These are phyloP conservation scores for Chlorella sp. DNA, from an alignment of 139 green algal genomes.

Conservation along the genomic window DNA sequence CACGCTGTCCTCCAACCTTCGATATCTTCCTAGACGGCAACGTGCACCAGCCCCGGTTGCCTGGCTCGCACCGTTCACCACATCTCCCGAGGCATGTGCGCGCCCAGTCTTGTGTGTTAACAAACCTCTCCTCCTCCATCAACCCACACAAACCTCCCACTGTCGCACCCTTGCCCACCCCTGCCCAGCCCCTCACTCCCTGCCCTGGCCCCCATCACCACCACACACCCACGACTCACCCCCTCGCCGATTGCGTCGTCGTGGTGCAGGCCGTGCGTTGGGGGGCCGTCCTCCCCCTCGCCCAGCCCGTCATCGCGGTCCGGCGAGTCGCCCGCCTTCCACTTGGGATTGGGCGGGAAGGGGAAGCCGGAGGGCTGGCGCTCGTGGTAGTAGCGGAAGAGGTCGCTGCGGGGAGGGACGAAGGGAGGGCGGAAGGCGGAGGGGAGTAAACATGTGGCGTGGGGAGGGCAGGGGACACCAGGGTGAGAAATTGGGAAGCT, in stretches of 20 bases:
- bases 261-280: conserved; percentile 65
- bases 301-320: conserved; percentile 41
- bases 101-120: background rate
- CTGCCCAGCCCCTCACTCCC: background rate
- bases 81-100: background rate
- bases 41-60: background rate
- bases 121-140: background rate
- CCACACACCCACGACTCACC: conserved; percentile 36
- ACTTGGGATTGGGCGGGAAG: conserved; percentile 66
- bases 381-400: conserved; percentile 92
- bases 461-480: too few relatives aligned
- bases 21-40: too few relatives aligned
- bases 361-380: conserved; percentile 1
- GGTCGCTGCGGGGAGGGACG: conserved; percentile 40
- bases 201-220: background rate
- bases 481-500: too few relatives aligned
- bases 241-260: conserved; percentile 89
- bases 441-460: too few relatives aligned
- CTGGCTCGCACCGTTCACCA: too few relatives aligned
- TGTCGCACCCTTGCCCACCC: background rate
- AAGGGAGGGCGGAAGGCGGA: background rate
- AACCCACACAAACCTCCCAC: too few relatives aligned
- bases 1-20: too few relatives aligned
- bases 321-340: conserved; percentile 70
- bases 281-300: background rate